Conservation (phyloP, 345 rosid genomes). For the Corchorus capsularis region DNA sequence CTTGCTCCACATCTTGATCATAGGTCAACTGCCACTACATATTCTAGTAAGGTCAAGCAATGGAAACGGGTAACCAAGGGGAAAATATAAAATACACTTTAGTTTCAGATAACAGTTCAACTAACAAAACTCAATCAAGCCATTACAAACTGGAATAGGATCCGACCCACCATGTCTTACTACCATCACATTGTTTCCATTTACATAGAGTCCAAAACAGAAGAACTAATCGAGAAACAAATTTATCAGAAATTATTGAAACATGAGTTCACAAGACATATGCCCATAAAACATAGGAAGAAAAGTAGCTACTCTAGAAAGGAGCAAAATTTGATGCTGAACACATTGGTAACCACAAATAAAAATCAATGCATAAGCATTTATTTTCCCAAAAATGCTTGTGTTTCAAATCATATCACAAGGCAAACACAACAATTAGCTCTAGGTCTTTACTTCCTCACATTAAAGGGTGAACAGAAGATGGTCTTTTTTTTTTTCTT, state of each 20-base stretch:
- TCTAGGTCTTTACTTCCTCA: not conserved
- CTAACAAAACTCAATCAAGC: not conserved
- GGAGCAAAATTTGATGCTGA: not conserved
- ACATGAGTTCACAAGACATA: not conserved
- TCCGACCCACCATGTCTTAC: not conserved
- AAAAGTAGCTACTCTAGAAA: not conserved
- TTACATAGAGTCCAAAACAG: not conserved
- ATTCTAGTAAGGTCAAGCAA: not conserved
- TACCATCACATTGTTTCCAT: not conserved
- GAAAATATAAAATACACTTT: not conserved
- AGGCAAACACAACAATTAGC: not conserved
- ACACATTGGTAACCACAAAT: not conserved
- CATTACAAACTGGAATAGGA: not conserved
- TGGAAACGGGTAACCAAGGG: not conserved
- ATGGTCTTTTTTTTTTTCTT: not conserved
- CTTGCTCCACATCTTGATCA: conserved; percentile 2
- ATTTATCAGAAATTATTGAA: not conserved
- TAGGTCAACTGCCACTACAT: not conserved
- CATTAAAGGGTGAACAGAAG: not conserved
- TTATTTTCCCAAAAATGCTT: not conserved
- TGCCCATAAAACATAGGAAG: not conserved
- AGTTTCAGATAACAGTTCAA: conserved; percentile 1
- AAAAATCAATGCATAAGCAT: not conserved
- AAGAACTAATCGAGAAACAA: not conserved
- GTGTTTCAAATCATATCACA: not conserved